These are phyloP conservation scores for Diaporthe sp. DNA, from an alignment of 2,329 filamentous ascomycete genomes.

Conservation along the genomic window DNA sequence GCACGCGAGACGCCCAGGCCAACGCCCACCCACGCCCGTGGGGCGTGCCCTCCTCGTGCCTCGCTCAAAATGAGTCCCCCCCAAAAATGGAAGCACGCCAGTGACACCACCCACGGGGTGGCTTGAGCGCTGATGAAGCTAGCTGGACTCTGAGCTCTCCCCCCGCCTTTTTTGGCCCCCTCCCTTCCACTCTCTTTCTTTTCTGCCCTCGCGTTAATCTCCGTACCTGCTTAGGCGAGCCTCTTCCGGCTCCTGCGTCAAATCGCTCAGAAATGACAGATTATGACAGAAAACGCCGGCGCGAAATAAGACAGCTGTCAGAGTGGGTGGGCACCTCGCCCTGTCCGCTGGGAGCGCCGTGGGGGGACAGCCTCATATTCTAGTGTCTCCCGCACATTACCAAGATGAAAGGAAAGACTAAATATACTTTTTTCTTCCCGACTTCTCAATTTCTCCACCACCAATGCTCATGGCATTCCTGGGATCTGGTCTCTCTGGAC, in stretches of 20 bases:
- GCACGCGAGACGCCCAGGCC: slow-evolving; percentile 25
- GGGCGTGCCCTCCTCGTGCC: slow-evolving; percentile 1
- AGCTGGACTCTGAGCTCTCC: slow-evolving; percentile 10
- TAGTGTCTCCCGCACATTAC: background rate
- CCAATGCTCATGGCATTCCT: background rate
- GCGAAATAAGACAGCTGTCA: slow-evolving; percentile 18
- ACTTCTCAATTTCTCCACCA: slow-evolving; percentile 1
- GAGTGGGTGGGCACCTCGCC: background rate
- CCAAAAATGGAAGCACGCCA: slow-evolving; percentile 32
- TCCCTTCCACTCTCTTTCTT: background rate
- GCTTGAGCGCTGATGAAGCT: slow-evolving; percentile 8
- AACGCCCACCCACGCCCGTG: slow-evolving; percentile 12
- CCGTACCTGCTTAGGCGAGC: slow-evolving; percentile 19
- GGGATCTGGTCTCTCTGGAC: background rate
- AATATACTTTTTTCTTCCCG: slow-evolving; percentile 5
- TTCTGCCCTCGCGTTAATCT: slow-evolving; percentile 20
- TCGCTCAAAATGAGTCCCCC: slow-evolving; percentile 15
- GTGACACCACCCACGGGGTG: background rate
- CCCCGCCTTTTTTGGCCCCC: background rate
- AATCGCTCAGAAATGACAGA: slow-evolving; percentile 34
- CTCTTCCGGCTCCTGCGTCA: slow-evolving; percentile 31
- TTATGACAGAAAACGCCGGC: slow-evolving; percentile 5
- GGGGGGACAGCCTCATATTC: background rate
- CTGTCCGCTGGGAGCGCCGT: background rate
- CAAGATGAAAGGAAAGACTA: slow-evolving; percentile 9